Percentiles rank a stretch among this genome's conserved stretches.
Conservation (phyloP, 345 rosid genomes). For the Eucalyptus decipiens region DNA sequence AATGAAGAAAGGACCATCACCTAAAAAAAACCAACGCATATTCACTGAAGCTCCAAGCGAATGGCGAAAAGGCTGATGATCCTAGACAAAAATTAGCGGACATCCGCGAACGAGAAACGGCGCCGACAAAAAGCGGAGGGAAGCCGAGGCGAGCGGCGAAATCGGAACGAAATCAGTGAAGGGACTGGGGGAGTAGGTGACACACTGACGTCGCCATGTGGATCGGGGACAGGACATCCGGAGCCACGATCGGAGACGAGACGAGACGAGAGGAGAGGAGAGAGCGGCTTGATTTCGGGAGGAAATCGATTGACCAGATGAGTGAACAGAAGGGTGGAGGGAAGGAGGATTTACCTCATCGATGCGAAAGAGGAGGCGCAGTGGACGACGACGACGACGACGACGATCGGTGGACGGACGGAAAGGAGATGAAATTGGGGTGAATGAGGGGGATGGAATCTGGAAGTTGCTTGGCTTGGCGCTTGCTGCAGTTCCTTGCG, state of each 20-base stretch:
- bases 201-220: neutral
- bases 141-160: neutral
- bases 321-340: neutral
- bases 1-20: neutral
- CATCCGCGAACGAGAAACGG: neutral
- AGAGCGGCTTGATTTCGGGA: neutral
- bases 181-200: neutral
- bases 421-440: neutral
- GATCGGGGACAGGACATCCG: neutral
- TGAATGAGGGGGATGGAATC: neutral
- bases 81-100: neutral
- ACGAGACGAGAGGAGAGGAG: neutral
- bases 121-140: neutral
- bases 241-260: neutral
- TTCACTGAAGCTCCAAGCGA: neutral
- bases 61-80: neutral
- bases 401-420: neutral
- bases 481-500: neutral
- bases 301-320: neutral
- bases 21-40: neutral
- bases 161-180: neutral
- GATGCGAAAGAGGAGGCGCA: neutral
- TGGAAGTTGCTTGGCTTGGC: neutral
- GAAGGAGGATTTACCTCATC: neutral
- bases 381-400: neutral